Evolutionary conservation across 2,329 filamentous ascomycete genomes (phyloP), one percentile per base, ranked within the genome.

Genomic region (Aureobasidium sp.): DNA sequence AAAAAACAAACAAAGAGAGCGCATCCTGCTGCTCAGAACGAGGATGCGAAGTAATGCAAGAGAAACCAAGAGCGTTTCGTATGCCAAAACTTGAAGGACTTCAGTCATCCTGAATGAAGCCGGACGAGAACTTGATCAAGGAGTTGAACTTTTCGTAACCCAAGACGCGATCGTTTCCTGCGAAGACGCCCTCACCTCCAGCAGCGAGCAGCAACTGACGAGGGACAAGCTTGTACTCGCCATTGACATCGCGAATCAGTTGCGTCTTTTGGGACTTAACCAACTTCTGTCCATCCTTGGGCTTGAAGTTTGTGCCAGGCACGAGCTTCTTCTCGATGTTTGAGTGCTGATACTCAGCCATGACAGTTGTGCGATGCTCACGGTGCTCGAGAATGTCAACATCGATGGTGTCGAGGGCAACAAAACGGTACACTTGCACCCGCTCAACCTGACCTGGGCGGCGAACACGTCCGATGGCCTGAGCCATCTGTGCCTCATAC

Each of bases 331-430:
- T 27, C 49, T 27, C 10, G 41, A 1, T 3, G 2, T 44, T n/a
- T 6, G 63, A 10, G 3, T 51, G 64, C 29, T 64, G 59, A 3
- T 21, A 27, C 63, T 73, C 66, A 0, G 54, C 34, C 7, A 74
- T 25, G 2, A 70, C 67, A n/a, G 64, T 61, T 1, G 10, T 55
- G 0, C 74, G 69, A 14, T 69, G 70, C 61, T 79, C 75, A 2
- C 75, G 71, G 45, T 77, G 75, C 64, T 79, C 75, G 1, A 80
- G 64, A 16, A 79, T 75, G 62, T 79, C 77, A 1, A 79, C 74
- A 41, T 80, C 77, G 42, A 80, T 76, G 1, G 77, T 79, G 70
- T 95, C 88, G 70, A 97, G 88, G 11, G 91, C 94, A 9, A 96
- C 86, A 25, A 97, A 86, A 2, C 93, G 79, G 67, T 86, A 86